Evolutionary conservation across 805 yeast species (phyloP).

Genomic region (Candida ulmi): DNA sequence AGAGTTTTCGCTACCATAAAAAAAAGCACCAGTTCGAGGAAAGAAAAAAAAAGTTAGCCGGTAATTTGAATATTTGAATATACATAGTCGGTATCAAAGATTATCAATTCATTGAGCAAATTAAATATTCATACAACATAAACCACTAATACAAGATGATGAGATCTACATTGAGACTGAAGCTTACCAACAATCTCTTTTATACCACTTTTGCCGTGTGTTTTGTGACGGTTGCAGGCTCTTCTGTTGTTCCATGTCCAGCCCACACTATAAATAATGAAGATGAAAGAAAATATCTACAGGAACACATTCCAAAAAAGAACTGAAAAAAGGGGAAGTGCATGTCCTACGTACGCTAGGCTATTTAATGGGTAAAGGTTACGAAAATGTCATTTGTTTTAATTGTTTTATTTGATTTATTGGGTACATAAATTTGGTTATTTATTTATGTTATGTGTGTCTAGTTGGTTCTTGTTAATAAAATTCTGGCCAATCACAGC

Average conservation of each 20-base stretch:
- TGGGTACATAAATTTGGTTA: slow-evolving; percentile 1
- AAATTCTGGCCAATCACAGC: slow-evolving; percentile 1
- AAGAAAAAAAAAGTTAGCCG: not conserved
- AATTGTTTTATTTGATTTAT: not conserved
- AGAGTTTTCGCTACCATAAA: not conserved
- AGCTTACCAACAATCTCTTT: slow-evolving; percentile 47
- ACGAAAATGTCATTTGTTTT: not conserved
- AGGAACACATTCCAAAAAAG: not conserved
- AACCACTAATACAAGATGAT: slow-evolving; percentile 19
- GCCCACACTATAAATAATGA: slow-evolving; percentile 37
- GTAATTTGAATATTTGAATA: too few species aligned
- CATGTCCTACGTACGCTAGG: too few species aligned
- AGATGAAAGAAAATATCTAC: slow-evolving; percentile 26
- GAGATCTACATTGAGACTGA: slow-evolving; percentile 50
- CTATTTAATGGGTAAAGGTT: not conserved
- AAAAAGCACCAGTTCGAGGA: too few species aligned
- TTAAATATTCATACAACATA: too few species aligned
- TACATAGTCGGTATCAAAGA: too few species aligned
- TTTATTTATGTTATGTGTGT: not conserved
- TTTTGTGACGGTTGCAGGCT: slow-evolving; percentile 38
- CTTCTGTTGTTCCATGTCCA: slow-evolving; percentile 39
- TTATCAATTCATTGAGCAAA: too few species aligned
- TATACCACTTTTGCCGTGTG: slow-evolving; percentile 60
- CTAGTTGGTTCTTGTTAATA: not conserved
- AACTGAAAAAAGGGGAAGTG: not conserved